Evolutionary conservation across 1,139 yeast genomes (phyloP).

Genomic region (Candida neerlandica): DNA sequence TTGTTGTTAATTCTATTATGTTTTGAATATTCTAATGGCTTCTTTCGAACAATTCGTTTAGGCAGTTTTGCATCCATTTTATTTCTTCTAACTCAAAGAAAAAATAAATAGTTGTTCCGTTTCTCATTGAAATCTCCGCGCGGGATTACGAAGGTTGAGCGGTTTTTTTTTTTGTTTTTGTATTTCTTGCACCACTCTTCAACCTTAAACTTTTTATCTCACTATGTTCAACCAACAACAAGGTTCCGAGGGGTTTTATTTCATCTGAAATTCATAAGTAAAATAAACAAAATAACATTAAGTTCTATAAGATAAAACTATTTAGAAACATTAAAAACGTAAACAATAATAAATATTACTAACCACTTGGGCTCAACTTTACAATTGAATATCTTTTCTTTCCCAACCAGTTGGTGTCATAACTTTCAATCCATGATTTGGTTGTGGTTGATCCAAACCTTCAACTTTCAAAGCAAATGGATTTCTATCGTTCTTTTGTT

Average conservation of each 20-base stretch:
- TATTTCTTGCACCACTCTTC: not conserved
- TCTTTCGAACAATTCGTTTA: not conserved
- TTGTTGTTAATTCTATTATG: not conserved
- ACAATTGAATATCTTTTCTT: constrained; percentile 45
- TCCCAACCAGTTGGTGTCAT: constrained; percentile 66
- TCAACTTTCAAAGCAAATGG: constrained; percentile 61
- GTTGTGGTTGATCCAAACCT: constrained; percentile 51
- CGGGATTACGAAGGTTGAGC: not conserved
- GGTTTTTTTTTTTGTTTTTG: not conserved
- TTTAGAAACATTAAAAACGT: not conserved
- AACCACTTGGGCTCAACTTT: not conserved
- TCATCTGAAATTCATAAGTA: not conserved
- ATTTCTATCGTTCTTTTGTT: constrained; percentile 57
- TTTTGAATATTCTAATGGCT: not conserved
- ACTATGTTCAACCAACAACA: not conserved
- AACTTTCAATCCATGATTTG: constrained; percentile 51
- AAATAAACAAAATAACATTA: not conserved
- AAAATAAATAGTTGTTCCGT: not conserved
- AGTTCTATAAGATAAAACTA: not conserved
- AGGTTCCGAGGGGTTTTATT: not conserved
- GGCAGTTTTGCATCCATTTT: not conserved
- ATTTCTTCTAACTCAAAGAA: not conserved
- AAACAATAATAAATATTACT: not conserved
- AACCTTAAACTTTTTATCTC: not conserved
- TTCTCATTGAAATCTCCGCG: not conserved